Evolutionary conservation across 441 rosid species (phyloP).

Genomic region (Populus hybrid): DNA sequence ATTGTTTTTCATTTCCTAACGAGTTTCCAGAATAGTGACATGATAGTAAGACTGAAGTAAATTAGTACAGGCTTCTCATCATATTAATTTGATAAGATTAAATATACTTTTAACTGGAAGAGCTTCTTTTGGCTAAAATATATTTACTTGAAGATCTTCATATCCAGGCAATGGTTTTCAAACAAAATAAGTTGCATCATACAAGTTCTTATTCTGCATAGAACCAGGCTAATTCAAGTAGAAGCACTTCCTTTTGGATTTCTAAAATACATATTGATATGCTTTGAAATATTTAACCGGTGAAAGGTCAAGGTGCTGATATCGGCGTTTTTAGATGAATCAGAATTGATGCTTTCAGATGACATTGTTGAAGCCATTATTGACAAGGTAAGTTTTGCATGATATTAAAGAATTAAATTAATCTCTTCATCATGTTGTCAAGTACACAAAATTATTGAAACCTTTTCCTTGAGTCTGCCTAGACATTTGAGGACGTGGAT

Average conservation of each 20-base stretch:
- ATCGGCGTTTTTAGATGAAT: slow-evolving; percentile 39
- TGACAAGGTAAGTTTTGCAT: slow-evolving; percentile 29
- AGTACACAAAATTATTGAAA: not conserved
- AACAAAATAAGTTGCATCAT: not conserved
- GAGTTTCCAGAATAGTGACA: not conserved
- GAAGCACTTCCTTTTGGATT: not conserved
- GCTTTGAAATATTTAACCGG: not conserved
- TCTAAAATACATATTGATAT: not conserved
- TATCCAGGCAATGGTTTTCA: not conserved
- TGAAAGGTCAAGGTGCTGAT: slow-evolving; percentile 42
- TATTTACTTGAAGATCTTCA: not conserved
- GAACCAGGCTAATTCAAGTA: not conserved
- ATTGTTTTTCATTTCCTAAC: not conserved
- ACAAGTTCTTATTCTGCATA: not conserved
- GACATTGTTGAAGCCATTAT: slow-evolving; percentile 38
- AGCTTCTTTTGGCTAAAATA: not conserved
- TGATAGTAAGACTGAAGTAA: not conserved
- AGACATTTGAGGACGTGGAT: slow-evolving; percentile 55
- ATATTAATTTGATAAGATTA: not conserved
- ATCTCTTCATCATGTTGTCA: not conserved
- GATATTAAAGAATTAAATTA: not conserved
- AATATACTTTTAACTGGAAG: not conserved
- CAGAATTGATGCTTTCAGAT: slow-evolving; percentile 35
- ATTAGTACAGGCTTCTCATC: not conserved
- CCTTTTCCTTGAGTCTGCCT: not conserved